These are phyloP conservation scores for Pseudocohnilembus persalinus DNA, from an alignment of 169 alveolate genomes.

Conservation along the genomic window DNA sequence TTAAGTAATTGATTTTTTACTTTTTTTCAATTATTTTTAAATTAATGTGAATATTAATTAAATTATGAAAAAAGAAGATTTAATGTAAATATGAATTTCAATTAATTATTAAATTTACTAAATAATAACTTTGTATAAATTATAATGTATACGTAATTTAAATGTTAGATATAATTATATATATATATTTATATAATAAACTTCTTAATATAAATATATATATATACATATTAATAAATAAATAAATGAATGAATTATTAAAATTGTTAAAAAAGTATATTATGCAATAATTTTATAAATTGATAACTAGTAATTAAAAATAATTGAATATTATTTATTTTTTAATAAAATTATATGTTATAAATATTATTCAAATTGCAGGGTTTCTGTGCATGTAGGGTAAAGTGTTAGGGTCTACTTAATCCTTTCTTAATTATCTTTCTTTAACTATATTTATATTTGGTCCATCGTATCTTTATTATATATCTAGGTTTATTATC, in stretches of 20 bases:
- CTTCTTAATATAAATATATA: too few relatives aligned
- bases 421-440: conserved; percentile 39
- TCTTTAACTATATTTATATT: conserved; percentile 52
- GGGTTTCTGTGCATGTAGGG: conserved; percentile 79
- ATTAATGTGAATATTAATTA: too few relatives aligned
- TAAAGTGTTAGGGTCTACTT: conserved; percentile 55
- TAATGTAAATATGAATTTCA: too few relatives aligned
- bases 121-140: neutral
- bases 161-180: too few relatives aligned
- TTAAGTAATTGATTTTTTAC: too few relatives aligned
- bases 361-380: conserved; percentile 57
- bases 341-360: neutral
- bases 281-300: too few relatives aligned
- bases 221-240: neutral
- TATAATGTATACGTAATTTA: neutral
- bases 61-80: too few relatives aligned
- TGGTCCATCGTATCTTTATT: conserved; percentile 44
- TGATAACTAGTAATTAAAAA: too few relatives aligned
- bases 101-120: neutral
- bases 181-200: too few relatives aligned
- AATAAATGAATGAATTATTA: neutral
- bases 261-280: too few relatives aligned
- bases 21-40: too few relatives aligned
- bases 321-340: too few relatives aligned
- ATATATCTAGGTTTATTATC: neutral